Evolutionary conservation across 2,329 filamentous ascomycete genomes (phyloP).

Genomic region (Tetracladium maxilliforme): DNA sequence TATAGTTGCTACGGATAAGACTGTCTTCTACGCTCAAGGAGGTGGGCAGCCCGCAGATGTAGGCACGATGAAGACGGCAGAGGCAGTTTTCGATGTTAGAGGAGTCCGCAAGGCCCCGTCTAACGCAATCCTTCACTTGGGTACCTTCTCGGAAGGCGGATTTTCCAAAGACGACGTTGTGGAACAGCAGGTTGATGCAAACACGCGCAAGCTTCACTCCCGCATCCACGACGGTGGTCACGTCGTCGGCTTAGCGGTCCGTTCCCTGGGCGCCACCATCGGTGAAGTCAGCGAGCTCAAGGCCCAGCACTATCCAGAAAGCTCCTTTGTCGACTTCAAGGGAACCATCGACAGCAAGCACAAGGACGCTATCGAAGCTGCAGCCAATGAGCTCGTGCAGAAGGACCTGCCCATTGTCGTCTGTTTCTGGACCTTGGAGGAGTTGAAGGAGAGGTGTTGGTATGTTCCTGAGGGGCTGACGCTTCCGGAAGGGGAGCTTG

Average conservation of each 20-base stretch:
- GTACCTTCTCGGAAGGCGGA: too few species aligned
- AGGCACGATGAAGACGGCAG: conserved; percentile 31
- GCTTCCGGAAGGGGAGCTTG: conserved; percentile 34
- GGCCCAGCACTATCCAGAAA: conserved; percentile 56
- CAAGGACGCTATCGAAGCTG: conserved; percentile 45
- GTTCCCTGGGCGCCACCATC: conserved; percentile 40
- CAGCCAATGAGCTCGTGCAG: conserved; percentile 41
- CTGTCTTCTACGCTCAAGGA: conserved; percentile 65
- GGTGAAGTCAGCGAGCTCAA: too few species aligned
- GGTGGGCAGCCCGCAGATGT: conserved; percentile 59
- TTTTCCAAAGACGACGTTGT: conserved; percentile 29
- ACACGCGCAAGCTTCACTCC: conserved; percentile 48
- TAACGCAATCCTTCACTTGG: conserved; percentile 1
- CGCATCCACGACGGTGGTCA: conserved; percentile 63
- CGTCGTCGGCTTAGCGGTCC: conserved; percentile 54
- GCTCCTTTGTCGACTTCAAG: conserved; percentile 51
- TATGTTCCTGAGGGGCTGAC: conserved; percentile 22
- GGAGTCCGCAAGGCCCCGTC: conserved; percentile 6
- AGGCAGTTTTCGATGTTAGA: conserved; percentile 5
- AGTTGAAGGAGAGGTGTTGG: conserved; percentile 37
- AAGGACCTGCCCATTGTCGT: conserved; percentile 43
- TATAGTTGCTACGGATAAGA: conserved; percentile 45
- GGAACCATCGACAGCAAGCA: conserved; percentile 50
- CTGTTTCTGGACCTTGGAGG: conserved; percentile 52
- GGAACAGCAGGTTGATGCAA: conserved; percentile 41